Conservation (phyloP, 2,329 filamentous ascomycete species). For the Aureobasidium sp. region DNA sequence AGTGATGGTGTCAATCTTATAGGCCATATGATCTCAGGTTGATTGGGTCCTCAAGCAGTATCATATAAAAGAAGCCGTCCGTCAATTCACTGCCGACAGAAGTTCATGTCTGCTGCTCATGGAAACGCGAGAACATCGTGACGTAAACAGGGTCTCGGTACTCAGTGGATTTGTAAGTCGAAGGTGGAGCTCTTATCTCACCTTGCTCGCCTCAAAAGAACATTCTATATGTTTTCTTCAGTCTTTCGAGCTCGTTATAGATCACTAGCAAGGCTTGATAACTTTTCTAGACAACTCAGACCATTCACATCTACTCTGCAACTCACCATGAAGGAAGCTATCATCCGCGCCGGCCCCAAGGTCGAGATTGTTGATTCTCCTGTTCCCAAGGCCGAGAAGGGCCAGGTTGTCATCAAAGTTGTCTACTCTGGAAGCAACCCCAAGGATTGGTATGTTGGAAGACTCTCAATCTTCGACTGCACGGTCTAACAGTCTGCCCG, state of each 20-base stretch:
- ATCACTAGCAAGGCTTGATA: constrained; percentile 4
- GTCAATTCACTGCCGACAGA: background rate
- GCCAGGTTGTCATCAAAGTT: constrained; percentile 25
- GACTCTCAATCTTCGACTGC: too few relatives aligned
- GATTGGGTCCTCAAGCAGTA: too few relatives aligned
- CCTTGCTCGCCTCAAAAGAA: background rate
- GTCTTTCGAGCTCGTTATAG: constrained; percentile 8
- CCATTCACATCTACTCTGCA: background rate
- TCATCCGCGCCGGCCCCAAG: constrained; percentile 22
- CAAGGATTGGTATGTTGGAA: constrained; percentile 18
- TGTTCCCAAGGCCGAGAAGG: constrained; percentile 22
- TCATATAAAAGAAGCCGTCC: background rate
- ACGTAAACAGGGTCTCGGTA: constrained; percentile 8
- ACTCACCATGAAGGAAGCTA: constrained; percentile 26
- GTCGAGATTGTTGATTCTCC: constrained; percentile 24
- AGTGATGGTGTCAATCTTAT: too few relatives aligned
- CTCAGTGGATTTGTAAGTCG: constrained; percentile 18
- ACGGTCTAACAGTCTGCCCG: background rate
- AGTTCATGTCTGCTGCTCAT: background rate
- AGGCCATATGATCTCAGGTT: too few relatives aligned
- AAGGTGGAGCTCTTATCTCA: constrained; percentile 3
- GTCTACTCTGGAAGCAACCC: constrained; percentile 24
- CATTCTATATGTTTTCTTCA: constrained; percentile 7
- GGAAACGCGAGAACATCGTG: background rate
- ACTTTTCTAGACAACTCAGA: background rate